phyloP scores from a whole-genome alignment of 345 rosid species.

The Nasturtium officinale region DNA sequence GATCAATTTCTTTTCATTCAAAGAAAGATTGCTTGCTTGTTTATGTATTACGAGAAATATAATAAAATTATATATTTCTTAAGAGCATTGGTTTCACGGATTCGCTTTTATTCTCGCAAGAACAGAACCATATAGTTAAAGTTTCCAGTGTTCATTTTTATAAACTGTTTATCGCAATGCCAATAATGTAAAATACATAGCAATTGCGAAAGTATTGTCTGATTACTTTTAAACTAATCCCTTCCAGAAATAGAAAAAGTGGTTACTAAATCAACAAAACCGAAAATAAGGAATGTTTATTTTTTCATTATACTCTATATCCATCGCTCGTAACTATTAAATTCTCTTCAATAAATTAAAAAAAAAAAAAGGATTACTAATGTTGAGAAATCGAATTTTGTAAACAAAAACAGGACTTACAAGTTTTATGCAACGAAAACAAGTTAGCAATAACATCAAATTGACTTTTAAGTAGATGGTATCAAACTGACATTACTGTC shows the following conservation, averaged over 20 bases:
- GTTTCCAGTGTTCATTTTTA: background rate
- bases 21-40: constrained; percentile 24
- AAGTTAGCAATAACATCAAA: constrained; percentile 13
- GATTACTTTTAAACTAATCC: too few relatives aligned
- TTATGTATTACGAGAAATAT: constrained; percentile 26
- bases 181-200: too few relatives aligned
- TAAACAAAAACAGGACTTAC: background rate
- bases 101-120: background rate
- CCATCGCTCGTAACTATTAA: background rate
- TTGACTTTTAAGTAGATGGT: constrained; percentile 5
- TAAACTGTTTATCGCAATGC: too few relatives aligned
- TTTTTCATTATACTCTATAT: background rate
- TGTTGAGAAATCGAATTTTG: background rate
- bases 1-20: constrained; percentile 24
- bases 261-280: too few relatives aligned
- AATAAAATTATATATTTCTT: constrained; percentile 34
- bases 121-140: background rate
- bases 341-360: background rate
- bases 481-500: constrained; percentile 30
- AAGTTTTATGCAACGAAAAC: constrained; percentile 17
- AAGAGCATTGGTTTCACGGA: background rate
- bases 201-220: too few relatives aligned
- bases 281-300: background rate
- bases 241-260: too few relatives aligned
- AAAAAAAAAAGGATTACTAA: background rate